phyloP scores from a whole-genome alignment of 495 filamentous ascomycete species.

The Thozetella sp. region DNA sequence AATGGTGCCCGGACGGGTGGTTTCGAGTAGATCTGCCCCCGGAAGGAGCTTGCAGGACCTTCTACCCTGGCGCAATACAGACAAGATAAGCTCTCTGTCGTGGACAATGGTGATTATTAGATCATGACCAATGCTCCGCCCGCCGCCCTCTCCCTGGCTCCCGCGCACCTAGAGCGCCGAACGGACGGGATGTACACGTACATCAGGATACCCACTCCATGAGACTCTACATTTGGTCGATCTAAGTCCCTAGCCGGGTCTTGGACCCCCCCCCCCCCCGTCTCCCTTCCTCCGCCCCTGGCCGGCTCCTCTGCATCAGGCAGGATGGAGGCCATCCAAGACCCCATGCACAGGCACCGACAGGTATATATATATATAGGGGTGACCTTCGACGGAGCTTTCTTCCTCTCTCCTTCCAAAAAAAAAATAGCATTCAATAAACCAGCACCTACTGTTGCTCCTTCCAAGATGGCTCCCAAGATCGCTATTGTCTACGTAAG shows the following conservation, averaged over 20 bases:
- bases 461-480: slow-evolving; percentile 80
- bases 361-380: background rate
- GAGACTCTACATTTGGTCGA: too few species aligned
- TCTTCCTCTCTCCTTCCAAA: background rate
- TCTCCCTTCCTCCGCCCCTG: background rate
- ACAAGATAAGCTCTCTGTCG: background rate
- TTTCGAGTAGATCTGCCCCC: too few species aligned
- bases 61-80: too few species aligned
- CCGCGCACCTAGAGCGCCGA: too few species aligned
- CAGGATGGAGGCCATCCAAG: background rate
- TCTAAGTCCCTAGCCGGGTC: too few species aligned
- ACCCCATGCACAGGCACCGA: background rate
- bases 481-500: slow-evolving; percentile 88
- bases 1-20: too few species aligned
- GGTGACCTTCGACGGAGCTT: background rate
- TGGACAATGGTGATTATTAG: slow-evolving; percentile 18
- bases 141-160: too few species aligned
- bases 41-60: too few species aligned
- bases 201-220: too few species aligned
- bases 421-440: too few species aligned
- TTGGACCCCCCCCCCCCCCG: too few species aligned
- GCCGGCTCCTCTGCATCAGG: background rate
- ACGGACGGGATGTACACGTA: background rate
- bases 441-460: slow-evolving; percentile 9
- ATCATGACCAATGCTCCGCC: slow-evolving; percentile 29